A percentile compares a stretch with the other conserved stretches of the same genome.
Evolutionary conservation across 2,329 filamentous ascomycete genomes (phyloP).

Genomic region (Hymenoscyphus linearis): DNA sequence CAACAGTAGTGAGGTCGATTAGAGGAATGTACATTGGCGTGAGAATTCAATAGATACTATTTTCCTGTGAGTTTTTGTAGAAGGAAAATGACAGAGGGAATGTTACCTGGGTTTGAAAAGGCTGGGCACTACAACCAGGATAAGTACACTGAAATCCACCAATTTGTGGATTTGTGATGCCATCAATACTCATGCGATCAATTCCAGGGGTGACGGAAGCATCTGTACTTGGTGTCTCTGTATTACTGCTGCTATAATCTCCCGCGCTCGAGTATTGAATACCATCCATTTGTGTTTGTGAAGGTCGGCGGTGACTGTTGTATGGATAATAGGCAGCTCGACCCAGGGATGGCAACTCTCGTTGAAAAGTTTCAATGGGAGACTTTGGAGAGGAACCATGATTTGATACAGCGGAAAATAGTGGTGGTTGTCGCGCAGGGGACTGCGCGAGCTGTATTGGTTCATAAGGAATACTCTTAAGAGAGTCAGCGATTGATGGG

Average conservation of each 20-base stretch:
- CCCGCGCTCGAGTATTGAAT: slow-evolving; percentile 21
- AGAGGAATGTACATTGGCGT: slow-evolving; percentile 66
- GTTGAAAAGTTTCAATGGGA: slow-evolving; percentile 33
- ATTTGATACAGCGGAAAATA: slow-evolving; percentile 21
- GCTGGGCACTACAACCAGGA: slow-evolving; percentile 61
- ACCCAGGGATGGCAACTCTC: slow-evolving; percentile 38
- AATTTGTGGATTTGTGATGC: slow-evolving; percentile 47
- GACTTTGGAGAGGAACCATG: slow-evolving; percentile 30
- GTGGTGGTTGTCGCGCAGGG: slow-evolving; percentile 20
- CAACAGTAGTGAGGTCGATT: slow-evolving; percentile 61
- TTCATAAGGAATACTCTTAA: slow-evolving; percentile 29
- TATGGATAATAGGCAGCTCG: slow-evolving; percentile 15
- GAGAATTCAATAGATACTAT: slow-evolving; percentile 65
- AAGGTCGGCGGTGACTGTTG: slow-evolving; percentile 22
- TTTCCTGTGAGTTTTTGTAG: slow-evolving; percentile 6
- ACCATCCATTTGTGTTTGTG: slow-evolving; percentile 26
- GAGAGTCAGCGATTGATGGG: slow-evolving; percentile 28
- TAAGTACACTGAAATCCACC: slow-evolving; percentile 54
- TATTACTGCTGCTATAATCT: slow-evolving; percentile 32
- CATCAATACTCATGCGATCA: slow-evolving; percentile 55
- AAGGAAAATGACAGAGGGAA: not conserved
- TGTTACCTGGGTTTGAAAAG: slow-evolving; percentile 68
- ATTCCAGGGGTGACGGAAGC: slow-evolving; percentile 42
- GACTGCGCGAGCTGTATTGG: slow-evolving; percentile 22
- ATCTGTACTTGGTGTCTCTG: slow-evolving; percentile 44